Percentiles rank a stretch among this genome's conserved stretches.
Evolutionary conservation across 2,329 filamentous ascomycete genomes (phyloP).

Genomic region (Fusarium camptoceras): DNA sequence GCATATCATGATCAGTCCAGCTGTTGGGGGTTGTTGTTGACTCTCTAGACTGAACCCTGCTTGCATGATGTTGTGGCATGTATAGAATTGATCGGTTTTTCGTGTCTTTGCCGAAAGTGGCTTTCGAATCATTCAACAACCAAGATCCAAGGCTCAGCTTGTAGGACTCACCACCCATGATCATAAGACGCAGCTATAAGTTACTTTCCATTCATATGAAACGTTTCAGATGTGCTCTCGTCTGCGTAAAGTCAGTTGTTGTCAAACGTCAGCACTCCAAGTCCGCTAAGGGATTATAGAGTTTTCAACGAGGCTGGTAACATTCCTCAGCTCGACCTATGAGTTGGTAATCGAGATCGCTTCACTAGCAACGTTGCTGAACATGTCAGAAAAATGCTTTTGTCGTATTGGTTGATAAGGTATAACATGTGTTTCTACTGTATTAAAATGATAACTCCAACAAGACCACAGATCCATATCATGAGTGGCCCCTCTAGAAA

Average conservation of each 20-base stretch:
- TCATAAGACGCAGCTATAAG: conserved; percentile 13
- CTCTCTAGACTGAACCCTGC: conserved; percentile 11
- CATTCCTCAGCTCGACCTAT: not conserved
- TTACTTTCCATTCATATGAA: conserved; percentile 23
- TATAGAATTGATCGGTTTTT: not conserved
- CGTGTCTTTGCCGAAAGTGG: not conserved
- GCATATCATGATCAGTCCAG: conserved; percentile 10
- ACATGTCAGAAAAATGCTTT: conserved; percentile 10
- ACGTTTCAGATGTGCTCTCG: conserved; percentile 27
- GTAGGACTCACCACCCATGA: not conserved
- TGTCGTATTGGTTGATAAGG: conserved; percentile 26
- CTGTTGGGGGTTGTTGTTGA: not conserved
- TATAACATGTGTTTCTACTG: conserved; percentile 27
- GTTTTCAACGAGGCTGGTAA: conserved; percentile 4
- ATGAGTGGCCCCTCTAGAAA: conserved; percentile 14
- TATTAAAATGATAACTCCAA: conserved; percentile 40
- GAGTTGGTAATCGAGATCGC: not conserved
- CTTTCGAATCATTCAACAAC: conserved; percentile 1
- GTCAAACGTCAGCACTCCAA: conserved; percentile 27
- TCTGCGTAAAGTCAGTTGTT: not conserved
- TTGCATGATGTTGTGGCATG: conserved; percentile 11
- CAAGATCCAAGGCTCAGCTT: not conserved
- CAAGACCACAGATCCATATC: conserved; percentile 9
- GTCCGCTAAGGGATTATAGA: not conserved
- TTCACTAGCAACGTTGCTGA: not conserved